Evolutionary conservation across 176 grass and related monocot species (phyloP).

Genomic region (Ampelocalamus luodianensis): DNA sequence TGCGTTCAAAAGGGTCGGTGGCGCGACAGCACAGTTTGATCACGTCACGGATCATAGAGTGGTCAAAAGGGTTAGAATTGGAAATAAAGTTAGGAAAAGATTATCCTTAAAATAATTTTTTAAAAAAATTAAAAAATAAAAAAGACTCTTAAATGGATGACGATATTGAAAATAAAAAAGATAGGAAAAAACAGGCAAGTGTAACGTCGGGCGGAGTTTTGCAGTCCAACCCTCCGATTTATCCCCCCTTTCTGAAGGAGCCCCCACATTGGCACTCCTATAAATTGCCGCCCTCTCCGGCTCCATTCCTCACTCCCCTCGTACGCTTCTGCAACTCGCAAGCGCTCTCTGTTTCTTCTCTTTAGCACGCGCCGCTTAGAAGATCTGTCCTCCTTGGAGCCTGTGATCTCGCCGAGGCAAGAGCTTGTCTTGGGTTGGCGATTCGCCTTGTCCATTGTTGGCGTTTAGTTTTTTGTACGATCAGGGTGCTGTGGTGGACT

Average conservation of each 20-base stretch:
- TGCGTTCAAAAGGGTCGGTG: too few relatives aligned
- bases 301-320: background rate
- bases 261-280: background rate
- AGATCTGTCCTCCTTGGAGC: background rate
- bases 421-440: background rate
- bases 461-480: background rate
- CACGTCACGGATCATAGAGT: too few relatives aligned
- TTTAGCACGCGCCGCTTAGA: background rate
- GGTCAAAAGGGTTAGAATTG: too few relatives aligned
- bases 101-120: too few relatives aligned
- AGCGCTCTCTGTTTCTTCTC: background rate
- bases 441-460: background rate
- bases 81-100: too few relatives aligned
- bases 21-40: too few relatives aligned
- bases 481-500: background rate
- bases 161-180: background rate
- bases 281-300: constrained; percentile 39
- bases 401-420: background rate
- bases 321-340: background rate
- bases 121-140: too few relatives aligned
- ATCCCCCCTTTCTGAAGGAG: background rate
- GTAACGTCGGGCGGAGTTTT: background rate
- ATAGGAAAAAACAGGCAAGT: background rate
- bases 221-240: background rate
- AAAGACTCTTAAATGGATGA: constrained; percentile 23